Percentiles rank a stretch among this genome's conserved stretches.
Evolutionary conservation across 257 asterid genomes (phyloP).

Genomic region (Primulina tabacum): DNA sequence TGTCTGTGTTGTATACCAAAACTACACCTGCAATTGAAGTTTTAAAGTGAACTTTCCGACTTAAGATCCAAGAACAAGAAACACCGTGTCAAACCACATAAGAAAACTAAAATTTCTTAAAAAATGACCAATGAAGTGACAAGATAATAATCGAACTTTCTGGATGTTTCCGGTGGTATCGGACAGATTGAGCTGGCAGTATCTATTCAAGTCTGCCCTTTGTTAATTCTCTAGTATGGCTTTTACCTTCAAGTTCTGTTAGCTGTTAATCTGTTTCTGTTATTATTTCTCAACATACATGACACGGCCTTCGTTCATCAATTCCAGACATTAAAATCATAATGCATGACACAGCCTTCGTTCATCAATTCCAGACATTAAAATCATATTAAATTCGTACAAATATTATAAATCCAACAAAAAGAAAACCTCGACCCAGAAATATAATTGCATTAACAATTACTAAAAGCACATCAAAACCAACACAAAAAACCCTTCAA

Average conservation of each 20-base stretch:
- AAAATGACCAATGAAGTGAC: background rate
- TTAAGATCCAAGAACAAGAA: conserved; percentile 12
- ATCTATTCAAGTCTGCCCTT: background rate
- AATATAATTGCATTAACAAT: conserved; percentile 6
- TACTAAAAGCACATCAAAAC: conserved; percentile 7
- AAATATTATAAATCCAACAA: conserved; percentile 1
- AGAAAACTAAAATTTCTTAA: background rate
- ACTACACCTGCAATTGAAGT: conserved; percentile 37
- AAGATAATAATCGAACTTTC: too few species aligned
- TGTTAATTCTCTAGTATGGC: background rate
- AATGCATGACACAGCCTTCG: background rate
- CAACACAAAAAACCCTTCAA: background rate
- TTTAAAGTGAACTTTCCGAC: conserved; percentile 8
- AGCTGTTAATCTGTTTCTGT: background rate
- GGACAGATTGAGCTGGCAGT: background rate
- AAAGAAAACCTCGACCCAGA: conserved; percentile 6
- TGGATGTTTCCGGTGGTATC: background rate
- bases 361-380: background rate
- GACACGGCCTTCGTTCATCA: background rate
- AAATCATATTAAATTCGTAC: conserved; percentile 7
- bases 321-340: conserved; percentile 12
- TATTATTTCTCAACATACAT: background rate
- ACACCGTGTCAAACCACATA: background rate
- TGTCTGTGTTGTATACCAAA: conserved; percentile 22
- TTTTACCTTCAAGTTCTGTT: background rate